phyloP scores from a whole-genome alignment of 2,329 filamentous ascomycete genomes.

The Botrytis pseudocinerea region DNA sequence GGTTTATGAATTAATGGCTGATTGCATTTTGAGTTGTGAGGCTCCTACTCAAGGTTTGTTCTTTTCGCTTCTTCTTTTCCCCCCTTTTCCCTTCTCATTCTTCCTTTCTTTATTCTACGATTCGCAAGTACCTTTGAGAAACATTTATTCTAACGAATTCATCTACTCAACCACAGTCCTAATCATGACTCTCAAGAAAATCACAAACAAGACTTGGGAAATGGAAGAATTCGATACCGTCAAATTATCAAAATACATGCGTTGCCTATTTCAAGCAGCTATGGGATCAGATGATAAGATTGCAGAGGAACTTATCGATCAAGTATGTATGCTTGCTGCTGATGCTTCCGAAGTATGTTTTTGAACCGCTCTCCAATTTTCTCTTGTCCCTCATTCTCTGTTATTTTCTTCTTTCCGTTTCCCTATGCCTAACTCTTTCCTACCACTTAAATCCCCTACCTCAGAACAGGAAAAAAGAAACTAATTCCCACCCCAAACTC shows the following conservation, averaged over 20 bases:
- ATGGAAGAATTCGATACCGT: slow-evolving; percentile 55
- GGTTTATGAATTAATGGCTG: slow-evolving; percentile 64
- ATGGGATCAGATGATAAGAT: slow-evolving; percentile 53
- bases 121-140: too few relatives aligned
- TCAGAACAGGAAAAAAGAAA: neutral
- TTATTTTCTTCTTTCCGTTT: neutral
- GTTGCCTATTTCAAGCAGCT: slow-evolving; percentile 71
- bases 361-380: neutral
- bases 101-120: neutral
- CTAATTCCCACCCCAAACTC: neutral
- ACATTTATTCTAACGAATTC: neutral
- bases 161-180: slow-evolving; percentile 31
- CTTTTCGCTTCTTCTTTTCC: neutral
- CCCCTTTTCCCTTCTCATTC: neutral
- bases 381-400: neutral
- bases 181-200: slow-evolving; percentile 56
- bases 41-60: slow-evolving; percentile 51
- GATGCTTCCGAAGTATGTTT: slow-evolving; percentile 51
- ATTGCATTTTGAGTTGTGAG: slow-evolving; percentile 59
- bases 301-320: slow-evolving; percentile 62
- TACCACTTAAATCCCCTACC: neutral
- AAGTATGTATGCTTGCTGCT: slow-evolving; percentile 56
- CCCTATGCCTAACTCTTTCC: fast-evolving
- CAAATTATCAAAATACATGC: slow-evolving; percentile 73
- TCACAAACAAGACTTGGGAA: slow-evolving; percentile 68